These are phyloP conservation scores for Hypoxylon sp. DNA, from an alignment of 2,329 filamentous ascomycete species.

Conservation along the genomic window DNA sequence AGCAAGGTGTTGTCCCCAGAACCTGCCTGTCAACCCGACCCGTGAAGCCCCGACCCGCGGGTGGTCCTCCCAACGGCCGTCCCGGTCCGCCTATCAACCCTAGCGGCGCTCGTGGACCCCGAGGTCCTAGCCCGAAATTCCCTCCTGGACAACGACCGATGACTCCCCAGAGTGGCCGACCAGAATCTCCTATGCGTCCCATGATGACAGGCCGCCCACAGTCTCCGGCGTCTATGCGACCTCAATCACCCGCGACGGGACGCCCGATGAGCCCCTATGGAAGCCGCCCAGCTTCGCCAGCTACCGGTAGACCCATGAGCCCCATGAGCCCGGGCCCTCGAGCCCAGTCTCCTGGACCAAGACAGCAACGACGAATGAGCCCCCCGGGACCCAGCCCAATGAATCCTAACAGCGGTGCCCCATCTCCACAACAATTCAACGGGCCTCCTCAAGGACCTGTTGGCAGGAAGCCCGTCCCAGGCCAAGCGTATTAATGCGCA, in stretches of 20 bases:
- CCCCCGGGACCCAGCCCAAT: slow-evolving; percentile 58
- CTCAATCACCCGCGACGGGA: slow-evolving; percentile 40
- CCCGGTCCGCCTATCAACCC: slow-evolving; percentile 65
- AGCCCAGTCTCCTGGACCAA: slow-evolving; percentile 58
- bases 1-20: slow-evolving; percentile 91
- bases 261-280: slow-evolving; percentile 41
- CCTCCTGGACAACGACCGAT: slow-evolving; percentile 50
- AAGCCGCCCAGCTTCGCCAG: slow-evolving; percentile 37
- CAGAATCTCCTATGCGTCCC: slow-evolving; percentile 49
- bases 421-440: slow-evolving; percentile 42
- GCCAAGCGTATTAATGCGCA: slow-evolving; percentile 57
- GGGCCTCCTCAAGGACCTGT: slow-evolving; percentile 53
- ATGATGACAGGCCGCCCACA: slow-evolving; percentile 40
- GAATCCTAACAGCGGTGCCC: slow-evolving; percentile 50
- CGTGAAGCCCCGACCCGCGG: slow-evolving; percentile 79
- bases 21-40: slow-evolving; percentile 93
- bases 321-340: slow-evolving; percentile 48
- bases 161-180: slow-evolving; percentile 49
- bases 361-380: slow-evolving; percentile 53
- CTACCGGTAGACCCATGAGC: slow-evolving; percentile 43
- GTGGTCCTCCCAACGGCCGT: slow-evolving; percentile 53
- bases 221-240: slow-evolving; percentile 35
- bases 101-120: slow-evolving; percentile 45
- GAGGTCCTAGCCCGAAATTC: slow-evolving; percentile 48
- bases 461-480: slow-evolving; percentile 64